Evolutionary conservation across 306 rosid genomes (phyloP).

Genomic region (Trifolium fragiferum): DNA sequence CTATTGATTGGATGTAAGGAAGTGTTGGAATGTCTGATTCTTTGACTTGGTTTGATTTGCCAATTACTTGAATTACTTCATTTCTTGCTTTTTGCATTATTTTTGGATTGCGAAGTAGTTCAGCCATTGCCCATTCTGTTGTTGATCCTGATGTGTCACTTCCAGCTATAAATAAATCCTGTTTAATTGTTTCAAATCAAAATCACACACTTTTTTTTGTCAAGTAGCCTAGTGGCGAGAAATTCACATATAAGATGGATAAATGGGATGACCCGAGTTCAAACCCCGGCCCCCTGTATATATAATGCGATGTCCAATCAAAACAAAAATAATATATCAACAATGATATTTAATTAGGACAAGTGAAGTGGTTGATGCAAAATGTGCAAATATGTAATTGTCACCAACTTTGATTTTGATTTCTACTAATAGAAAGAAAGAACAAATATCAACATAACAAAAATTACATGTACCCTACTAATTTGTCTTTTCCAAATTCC

Average conservation of each 20-base stretch:
- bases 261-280: too few species aligned
- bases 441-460: not conserved
- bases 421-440: too few species aligned
- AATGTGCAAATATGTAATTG: too few species aligned
- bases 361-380: too few species aligned
- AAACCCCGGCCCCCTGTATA: too few species aligned
- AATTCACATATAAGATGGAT: too few species aligned
- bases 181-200: not conserved
- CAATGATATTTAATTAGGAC: accelerated
- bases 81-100: slow-evolving; percentile 47
- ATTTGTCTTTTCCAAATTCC: not conserved
- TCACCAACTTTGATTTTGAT: too few species aligned
- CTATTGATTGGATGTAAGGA: slow-evolving; percentile 55
- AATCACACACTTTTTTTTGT: not conserved
- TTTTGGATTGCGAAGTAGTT: slow-evolving; percentile 54
- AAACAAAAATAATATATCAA: too few species aligned
- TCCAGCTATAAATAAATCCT: slow-evolving; percentile 69
- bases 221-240: too few species aligned
- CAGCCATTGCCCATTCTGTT: slow-evolving; percentile 76
- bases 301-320: too few species aligned
- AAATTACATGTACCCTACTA: not conserved
- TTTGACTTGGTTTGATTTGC: slow-evolving; percentile 37
- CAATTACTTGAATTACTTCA: slow-evolving; percentile 46
- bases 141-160: slow-evolving; percentile 66
- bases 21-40: slow-evolving; percentile 61